Conservation (phyloP, 2,329 filamentous ascomycete species). For the Penicillium sp. region DNA sequence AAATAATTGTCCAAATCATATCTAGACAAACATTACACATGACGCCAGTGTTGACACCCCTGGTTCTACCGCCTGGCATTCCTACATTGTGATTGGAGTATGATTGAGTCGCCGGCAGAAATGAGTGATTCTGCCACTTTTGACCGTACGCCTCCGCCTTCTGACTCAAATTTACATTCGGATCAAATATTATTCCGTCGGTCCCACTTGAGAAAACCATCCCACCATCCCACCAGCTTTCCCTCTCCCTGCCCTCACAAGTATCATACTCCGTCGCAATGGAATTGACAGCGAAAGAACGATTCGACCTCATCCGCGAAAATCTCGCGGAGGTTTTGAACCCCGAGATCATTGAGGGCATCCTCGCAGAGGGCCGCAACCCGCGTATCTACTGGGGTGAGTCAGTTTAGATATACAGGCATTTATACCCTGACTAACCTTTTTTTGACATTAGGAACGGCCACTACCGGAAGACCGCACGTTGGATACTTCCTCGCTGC, state of each 20-base stretch:
- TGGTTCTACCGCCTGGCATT: too few relatives aligned
- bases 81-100: too few relatives aligned
- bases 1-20: too few relatives aligned
- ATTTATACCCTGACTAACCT: not conserved
- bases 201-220: not conserved
- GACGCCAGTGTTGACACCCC: too few relatives aligned
- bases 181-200: not conserved
- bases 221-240: not conserved
- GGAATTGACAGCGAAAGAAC: not conserved
- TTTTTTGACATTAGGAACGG: not conserved
- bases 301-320: slow-evolving; percentile 65
- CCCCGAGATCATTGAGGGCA: slow-evolving; percentile 51
- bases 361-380: slow-evolving; percentile 31
- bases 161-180: not conserved
- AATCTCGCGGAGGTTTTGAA: slow-evolving; percentile 83
- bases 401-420: not conserved
- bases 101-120: not conserved
- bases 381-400: slow-evolving; percentile 37
- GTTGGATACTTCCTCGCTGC: slow-evolving; percentile 82
- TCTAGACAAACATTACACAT: too few relatives aligned
- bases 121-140: not conserved
- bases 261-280: not conserved
- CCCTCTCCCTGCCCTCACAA: not conserved
- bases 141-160: not conserved
- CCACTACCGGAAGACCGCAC: slow-evolving; percentile 57